These are phyloP conservation scores for Raffaelea ambrosiae DNA, from an alignment of 2,329 filamentous ascomycete species.

Conservation along the genomic window DNA sequence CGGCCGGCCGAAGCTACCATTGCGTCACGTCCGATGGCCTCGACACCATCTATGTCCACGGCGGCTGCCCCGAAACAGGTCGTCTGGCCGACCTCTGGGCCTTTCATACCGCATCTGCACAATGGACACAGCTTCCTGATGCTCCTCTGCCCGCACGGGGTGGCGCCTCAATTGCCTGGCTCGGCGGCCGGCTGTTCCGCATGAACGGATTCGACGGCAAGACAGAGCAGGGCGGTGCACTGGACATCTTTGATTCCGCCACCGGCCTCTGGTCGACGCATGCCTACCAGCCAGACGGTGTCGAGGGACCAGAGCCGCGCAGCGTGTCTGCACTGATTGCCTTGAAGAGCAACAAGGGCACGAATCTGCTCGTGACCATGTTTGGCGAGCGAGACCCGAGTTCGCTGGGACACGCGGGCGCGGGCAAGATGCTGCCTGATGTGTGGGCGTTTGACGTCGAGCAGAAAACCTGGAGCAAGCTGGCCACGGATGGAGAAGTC, in stretches of 20 bases:
- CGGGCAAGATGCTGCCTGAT: conserved; percentile 30
- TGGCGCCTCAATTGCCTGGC: conserved; percentile 39
- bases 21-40: conserved; percentile 26
- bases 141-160: conserved; percentile 45
- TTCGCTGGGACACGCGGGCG: conserved; percentile 28
- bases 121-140: conserved; percentile 43
- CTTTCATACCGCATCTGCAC: conserved; percentile 35
- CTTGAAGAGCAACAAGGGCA: conserved; percentile 12
- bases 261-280: conserved; percentile 18
- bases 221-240: conserved; percentile 45
- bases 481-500: conserved; percentile 13
- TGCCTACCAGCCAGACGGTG: conserved; percentile 17
- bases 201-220: conserved; percentile 58
- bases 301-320: conserved; percentile 20
- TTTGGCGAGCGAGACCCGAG: conserved; percentile 31
- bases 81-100: conserved; percentile 53
- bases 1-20: conserved; percentile 49
- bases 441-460: conserved; percentile 31
- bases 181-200: conserved; percentile 37
- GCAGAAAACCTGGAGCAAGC: conserved; percentile 18
- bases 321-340: conserved; percentile 22
- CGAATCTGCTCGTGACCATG: conserved; percentile 25
- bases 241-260: conserved; percentile 37
- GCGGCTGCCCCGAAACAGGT: conserved; percentile 49
- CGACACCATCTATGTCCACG: conserved; percentile 48